Evolutionary conservation across 441 rosid species (phyloP).

Genomic region (Raphanus hybrid): DNA sequence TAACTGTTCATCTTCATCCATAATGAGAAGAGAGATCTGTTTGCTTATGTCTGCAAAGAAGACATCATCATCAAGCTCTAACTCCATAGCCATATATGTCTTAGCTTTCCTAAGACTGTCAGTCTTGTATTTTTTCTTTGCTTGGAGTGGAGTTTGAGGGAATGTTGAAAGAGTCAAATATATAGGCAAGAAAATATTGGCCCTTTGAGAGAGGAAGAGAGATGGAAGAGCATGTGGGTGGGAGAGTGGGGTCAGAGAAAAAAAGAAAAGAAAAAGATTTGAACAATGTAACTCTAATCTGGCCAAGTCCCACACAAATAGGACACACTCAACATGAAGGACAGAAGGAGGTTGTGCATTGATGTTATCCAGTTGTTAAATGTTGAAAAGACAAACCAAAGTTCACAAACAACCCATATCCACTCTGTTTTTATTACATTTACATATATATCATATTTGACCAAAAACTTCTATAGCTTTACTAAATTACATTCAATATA

Average conservation of each 20-base stretch:
- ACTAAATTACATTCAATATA: neutral
- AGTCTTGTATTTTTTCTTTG: slow-evolving; percentile 9
- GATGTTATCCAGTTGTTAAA: slow-evolving; percentile 59
- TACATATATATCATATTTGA: neutral
- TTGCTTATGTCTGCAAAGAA: slow-evolving; percentile 88
- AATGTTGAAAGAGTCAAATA: slow-evolving; percentile 50
- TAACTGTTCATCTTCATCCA: slow-evolving; percentile 73
- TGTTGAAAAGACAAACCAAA: slow-evolving; percentile 27
- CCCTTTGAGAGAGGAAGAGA: slow-evolving; percentile 27
- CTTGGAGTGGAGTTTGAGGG: slow-evolving; percentile 44
- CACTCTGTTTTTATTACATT: no score
- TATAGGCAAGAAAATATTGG: slow-evolving; percentile 42
- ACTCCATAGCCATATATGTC: slow-evolving; percentile 49
- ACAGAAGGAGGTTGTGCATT: slow-evolving; percentile 53
- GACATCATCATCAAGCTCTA: slow-evolving; percentile 88
- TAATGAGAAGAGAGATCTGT: slow-evolving; percentile 88
- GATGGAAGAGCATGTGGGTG: slow-evolving; percentile 57
- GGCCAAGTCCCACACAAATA: slow-evolving; percentile 46
- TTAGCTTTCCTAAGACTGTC: neutral
- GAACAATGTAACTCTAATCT: slow-evolving; percentile 61
- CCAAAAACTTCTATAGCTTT: neutral
- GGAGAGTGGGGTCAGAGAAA: slow-evolving; percentile 53
- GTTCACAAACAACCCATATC: slow-evolving; percentile 25
- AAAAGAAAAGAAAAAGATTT: neutral
- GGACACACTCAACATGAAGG: slow-evolving; percentile 47